Percentiles rank a stretch among this genome's conserved stretches.
Evolutionary conservation across 495 filamentous ascomycete genomes (phyloP).

Genomic region (Tuber magnatum): DNA sequence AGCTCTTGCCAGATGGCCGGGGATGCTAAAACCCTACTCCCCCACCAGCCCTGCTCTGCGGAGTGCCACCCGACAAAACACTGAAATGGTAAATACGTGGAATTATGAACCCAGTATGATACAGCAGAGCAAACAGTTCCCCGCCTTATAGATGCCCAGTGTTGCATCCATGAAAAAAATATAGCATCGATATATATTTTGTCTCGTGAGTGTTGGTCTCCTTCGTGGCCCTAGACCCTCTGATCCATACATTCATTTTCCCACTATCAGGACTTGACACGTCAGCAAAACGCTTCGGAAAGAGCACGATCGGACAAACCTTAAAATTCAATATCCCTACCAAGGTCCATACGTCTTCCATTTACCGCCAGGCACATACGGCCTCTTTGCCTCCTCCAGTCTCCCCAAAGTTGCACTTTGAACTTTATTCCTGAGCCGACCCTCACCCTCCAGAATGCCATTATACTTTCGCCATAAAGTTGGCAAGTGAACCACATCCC

Average conservation of each 20-base stretch:
- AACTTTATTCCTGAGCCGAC: neutral
- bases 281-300: neutral
- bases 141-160: neutral
- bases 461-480: constrained; percentile 40
- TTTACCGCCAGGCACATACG: neutral
- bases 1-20: neutral
- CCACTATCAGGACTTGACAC: neutral
- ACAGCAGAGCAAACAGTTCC: neutral
- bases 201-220: neutral
- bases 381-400: neutral
- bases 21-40: neutral
- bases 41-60: neutral
- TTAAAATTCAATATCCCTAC: neutral
- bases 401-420: neutral
- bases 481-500: constrained; percentile 48
- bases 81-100: neutral
- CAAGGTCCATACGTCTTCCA: neutral
- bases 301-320: neutral
- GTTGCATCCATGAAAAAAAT: neutral
- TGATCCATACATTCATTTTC: neutral
- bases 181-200: neutral
- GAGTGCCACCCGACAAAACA: neutral
- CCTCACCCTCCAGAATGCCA: neutral
- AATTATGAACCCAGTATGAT: neutral
- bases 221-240: neutral